Base-by-base conservation (phyloP, 2,329 filamentous ascomycete genomes). In the Iodosphaeria phyllophila region DNA sequence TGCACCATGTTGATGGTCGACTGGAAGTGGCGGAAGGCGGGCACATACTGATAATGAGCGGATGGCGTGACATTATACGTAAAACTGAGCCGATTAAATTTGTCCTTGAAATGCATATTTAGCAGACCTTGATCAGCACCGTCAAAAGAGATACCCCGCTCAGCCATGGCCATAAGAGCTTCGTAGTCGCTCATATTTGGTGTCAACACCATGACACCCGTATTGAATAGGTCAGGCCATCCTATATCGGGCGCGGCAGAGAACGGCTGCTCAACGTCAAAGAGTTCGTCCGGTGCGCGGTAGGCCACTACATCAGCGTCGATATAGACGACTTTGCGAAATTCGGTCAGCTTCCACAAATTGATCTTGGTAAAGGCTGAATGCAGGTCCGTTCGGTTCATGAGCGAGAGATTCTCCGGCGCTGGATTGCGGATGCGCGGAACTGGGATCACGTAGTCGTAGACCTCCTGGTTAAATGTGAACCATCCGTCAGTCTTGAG, bases 201-300 rank as follows among this genome's bases (percentile, higher is more conserved):
- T 10, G 64, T 74, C 30, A 98, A 52, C 18, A 83, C 82, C 82
- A 98, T 91, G 38, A 98, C 71, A 41, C 89, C 89, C n/a, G 78
- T 83, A 52, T 98, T 98, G 69, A 95, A 95, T 32, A 84, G 67
- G 52, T 98, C 89, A 17, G 89, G 89, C 89, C 89, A 98, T 37
- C 89, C 89, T 40, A 95, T 83, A 49, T 98, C 89, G 16, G 89
- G 84, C 8, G 79, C 83, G 3, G 89, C 71, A 20, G 68, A 64
- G 43, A 74, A 74, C 27, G 58, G 43, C 23, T 67, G 52, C 4
- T 54, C 41, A 13, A 72, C 46, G 28, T 73, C 63, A 43, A 98
- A 91, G 28, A 98, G 70, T 60, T 98, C 89, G 41, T 98, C 86
- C 4, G 86, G 79, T 17, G 84, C 82, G 37, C 83, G 65, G 33